Evolutionary conservation across 768 basidiomycete species (phyloP).

Genomic region (Gelatoporia subvermispora): DNA sequence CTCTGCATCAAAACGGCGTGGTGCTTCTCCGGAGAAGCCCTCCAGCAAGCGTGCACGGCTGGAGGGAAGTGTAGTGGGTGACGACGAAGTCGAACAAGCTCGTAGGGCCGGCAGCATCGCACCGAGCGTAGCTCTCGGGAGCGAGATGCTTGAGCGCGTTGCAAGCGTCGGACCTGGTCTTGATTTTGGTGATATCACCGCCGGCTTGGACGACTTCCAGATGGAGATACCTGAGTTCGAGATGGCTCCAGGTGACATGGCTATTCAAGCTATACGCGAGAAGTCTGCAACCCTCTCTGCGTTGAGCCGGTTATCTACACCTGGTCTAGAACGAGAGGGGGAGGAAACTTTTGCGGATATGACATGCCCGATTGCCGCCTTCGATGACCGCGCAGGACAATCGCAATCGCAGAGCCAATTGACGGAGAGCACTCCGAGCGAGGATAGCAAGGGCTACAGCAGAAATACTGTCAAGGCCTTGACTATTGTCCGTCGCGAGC

Average conservation of each 20-base stretch:
- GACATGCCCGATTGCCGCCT: constrained; percentile 74
- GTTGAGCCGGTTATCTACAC: constrained; percentile 60
- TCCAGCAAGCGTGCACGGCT: constrained; percentile 57
- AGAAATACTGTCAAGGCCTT: constrained; percentile 87
- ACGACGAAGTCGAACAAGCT: constrained; percentile 64
- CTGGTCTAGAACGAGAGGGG: constrained; percentile 58
- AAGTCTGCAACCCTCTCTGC: constrained; percentile 52
- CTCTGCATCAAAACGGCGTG: constrained; percentile 57
- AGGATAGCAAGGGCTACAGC: constrained; percentile 74
- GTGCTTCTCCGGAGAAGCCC: constrained; percentile 46
- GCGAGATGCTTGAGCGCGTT: constrained; percentile 48
- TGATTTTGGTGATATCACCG: constrained; percentile 47
- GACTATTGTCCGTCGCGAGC: constrained; percentile 64
- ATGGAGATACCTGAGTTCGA: constrained; percentile 58
- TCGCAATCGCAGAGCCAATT: constrained; percentile 44
- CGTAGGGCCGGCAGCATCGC: constrained; percentile 65
- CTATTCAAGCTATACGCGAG: constrained; percentile 31
- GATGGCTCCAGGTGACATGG: constrained; percentile 21
- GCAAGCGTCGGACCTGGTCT: constrained; percentile 50
- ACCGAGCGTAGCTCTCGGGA: constrained; percentile 53
- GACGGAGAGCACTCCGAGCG: constrained; percentile 34
- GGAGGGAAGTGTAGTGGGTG: constrained; percentile 35
- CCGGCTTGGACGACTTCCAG: constrained; percentile 11
- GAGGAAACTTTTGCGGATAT: constrained; percentile 66
- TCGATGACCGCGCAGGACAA: constrained; percentile 56